These are phyloP conservation scores for Plasmodium yoelii DNA, from an alignment of 169 alveolate genomes.

Conservation along the genomic window DNA sequence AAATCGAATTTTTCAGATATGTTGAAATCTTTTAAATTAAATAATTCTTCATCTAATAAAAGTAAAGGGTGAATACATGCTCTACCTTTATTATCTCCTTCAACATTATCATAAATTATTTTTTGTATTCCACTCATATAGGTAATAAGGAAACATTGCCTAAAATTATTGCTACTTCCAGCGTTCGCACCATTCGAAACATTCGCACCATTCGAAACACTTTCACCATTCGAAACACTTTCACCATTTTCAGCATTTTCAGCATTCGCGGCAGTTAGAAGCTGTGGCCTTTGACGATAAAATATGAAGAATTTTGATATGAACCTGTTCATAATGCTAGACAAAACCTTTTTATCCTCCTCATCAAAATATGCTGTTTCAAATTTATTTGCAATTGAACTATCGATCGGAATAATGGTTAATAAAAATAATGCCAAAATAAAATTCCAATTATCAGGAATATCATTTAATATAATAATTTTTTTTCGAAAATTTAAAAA, in stretches of 20 bases:
- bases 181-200: neutral
- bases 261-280: no score
- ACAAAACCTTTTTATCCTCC: constrained; percentile 5
- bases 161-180: neutral
- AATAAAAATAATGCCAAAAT: constrained; percentile 30
- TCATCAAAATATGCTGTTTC: constrained; percentile 17
- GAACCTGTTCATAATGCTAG: constrained; percentile 8
- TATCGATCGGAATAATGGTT: constrained; percentile 2
- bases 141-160: constrained; percentile 20
- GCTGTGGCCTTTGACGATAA: neutral
- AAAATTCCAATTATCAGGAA: constrained; percentile 48
- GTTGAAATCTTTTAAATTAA: constrained; percentile 63
- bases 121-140: constrained; percentile 74
- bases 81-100: constrained; percentile 20
- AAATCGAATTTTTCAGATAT: constrained; percentile 72
- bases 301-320: constrained; percentile 21
- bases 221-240: no score
- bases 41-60: constrained; percentile 25
- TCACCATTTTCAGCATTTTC: no score
- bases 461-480: constrained; percentile 35
- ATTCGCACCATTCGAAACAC: no score
- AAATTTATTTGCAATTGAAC: constrained; percentile 5
- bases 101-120: constrained; percentile 57
- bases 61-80: constrained; percentile 61
- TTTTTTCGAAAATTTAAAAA: constrained; percentile 22